Conservation (phyloP, 495 filamentous ascomycete species). For the Penicillium maclennaniae region DNA sequence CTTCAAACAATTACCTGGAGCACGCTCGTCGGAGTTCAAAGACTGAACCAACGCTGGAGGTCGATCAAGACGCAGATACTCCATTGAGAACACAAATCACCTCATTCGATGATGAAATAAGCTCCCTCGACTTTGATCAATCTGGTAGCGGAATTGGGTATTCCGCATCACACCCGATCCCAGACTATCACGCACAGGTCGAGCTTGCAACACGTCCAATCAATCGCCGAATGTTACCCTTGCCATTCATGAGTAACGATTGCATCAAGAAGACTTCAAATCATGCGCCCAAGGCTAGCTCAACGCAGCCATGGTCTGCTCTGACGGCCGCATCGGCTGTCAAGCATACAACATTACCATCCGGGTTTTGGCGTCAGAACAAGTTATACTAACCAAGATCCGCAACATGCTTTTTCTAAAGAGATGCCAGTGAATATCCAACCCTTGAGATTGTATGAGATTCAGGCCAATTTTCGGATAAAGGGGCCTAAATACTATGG, state of each 20-base stretch:
- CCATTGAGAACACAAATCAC: not conserved
- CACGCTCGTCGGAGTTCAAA: not conserved
- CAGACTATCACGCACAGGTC: not conserved
- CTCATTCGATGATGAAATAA: not conserved
- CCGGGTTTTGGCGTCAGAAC: slow-evolving; percentile 32
- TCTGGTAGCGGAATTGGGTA: not conserved
- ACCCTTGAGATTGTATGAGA: too few species aligned
- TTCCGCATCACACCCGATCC: not conserved
- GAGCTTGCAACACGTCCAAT: not conserved
- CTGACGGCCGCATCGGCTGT: too few species aligned
- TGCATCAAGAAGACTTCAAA: not conserved
- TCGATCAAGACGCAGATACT: not conserved
- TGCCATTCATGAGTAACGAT: not conserved
- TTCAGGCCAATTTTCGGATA: not conserved
- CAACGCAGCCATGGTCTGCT: not conserved
- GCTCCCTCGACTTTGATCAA: not conserved
- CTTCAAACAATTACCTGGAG: not conserved
- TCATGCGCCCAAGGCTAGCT: not conserved
- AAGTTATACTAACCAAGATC: slow-evolving; percentile 22
- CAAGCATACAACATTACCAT: not conserved
- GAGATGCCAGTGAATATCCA: too few species aligned
- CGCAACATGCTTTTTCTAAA: not conserved
- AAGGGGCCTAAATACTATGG: too few species aligned
- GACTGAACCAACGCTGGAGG: not conserved
- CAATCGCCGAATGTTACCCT: not conserved